phyloP scores from a whole-genome alignment of 257 asterid species.

The Misopates orontium region DNA sequence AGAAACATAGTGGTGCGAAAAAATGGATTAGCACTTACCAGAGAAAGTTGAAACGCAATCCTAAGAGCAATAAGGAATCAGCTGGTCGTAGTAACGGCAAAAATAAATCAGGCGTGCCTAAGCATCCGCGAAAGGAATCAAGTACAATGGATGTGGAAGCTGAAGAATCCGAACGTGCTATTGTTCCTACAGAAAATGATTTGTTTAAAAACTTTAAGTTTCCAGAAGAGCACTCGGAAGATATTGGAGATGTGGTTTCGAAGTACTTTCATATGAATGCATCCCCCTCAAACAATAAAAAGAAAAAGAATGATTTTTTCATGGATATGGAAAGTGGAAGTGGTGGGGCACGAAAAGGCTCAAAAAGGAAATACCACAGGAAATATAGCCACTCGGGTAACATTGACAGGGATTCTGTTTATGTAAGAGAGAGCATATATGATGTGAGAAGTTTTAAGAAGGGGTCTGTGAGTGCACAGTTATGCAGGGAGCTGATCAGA shows the following conservation, averaged over 20 bases:
- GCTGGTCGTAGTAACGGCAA: slow-evolving; percentile 23
- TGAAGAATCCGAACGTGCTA: slow-evolving; percentile 33
- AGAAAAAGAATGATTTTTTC: slow-evolving; percentile 45
- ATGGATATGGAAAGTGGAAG: slow-evolving; percentile 45
- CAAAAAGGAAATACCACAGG: slow-evolving; percentile 41
- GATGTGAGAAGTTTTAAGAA: slow-evolving; percentile 74
- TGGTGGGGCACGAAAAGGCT: slow-evolving; percentile 29
- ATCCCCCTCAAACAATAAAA: slow-evolving; percentile 35
- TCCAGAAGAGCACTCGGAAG: slow-evolving; percentile 42
- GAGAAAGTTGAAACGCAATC: slow-evolving; percentile 26
- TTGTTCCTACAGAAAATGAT: slow-evolving; percentile 29
- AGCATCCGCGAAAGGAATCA: slow-evolving; percentile 12
- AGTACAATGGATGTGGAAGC: slow-evolving; percentile 18
- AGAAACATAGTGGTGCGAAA: slow-evolving; percentile 30
- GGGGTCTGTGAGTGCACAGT: slow-evolving; percentile 73
- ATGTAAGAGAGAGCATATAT: slow-evolving; percentile 75
- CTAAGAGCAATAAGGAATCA: slow-evolving; percentile 23
- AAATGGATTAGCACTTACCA: slow-evolving; percentile 24
- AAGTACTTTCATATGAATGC: slow-evolving; percentile 56
- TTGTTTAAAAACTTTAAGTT: slow-evolving; percentile 33
- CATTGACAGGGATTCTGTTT: slow-evolving; percentile 64
- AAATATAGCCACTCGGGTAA: slow-evolving; percentile 33
- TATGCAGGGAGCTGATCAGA: slow-evolving; percentile 76
- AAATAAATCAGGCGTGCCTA: slow-evolving; percentile 23
- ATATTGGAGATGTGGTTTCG: slow-evolving; percentile 54